These are phyloP conservation scores for Boletus vinaceobasis DNA, from an alignment of 768 basidiomycete genomes.

Conservation along the genomic window DNA sequence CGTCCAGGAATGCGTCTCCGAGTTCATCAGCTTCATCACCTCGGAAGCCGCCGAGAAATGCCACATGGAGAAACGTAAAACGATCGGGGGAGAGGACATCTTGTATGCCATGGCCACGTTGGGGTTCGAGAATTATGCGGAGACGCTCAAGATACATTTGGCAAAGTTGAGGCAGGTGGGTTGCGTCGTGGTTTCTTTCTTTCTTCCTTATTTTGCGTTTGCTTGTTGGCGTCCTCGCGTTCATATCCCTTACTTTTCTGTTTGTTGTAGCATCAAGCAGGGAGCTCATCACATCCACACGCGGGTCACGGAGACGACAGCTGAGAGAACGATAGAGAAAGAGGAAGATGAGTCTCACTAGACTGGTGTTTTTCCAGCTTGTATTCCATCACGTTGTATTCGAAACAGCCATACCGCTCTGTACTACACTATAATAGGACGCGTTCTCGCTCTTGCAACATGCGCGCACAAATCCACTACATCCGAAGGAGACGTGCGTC, in stretches of 20 bases:
- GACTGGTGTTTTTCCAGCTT: neutral
- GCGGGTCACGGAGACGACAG: constrained; percentile 22
- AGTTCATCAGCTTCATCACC: constrained; percentile 98
- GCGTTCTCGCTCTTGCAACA: neutral
- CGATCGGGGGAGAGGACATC: constrained; percentile 97
- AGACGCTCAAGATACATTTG: constrained; percentile 88
- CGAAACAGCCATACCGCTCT: constrained; percentile 5
- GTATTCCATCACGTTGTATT: constrained; percentile 17
- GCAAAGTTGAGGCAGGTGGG: constrained; percentile 81
- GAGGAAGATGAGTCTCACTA: neutral
- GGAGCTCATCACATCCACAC: constrained; percentile 26
- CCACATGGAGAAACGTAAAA: constrained; percentile 93
- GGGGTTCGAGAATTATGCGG: constrained; percentile 93
- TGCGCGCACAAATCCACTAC: neutral
- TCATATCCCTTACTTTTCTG: neutral
- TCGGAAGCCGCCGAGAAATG: constrained; percentile 96
- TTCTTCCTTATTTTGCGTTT: neutral
- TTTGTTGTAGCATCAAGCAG: constrained; percentile 25
- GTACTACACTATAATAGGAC: constrained; percentile 14
- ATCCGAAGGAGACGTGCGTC: neutral
- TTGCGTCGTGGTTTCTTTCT: neutral
- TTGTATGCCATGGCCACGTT: constrained; percentile 89
- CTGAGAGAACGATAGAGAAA: neutral
- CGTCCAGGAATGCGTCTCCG: constrained; percentile 96
- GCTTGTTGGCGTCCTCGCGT: neutral